Evolutionary conservation across 306 rosid species (phyloP).

Genomic region (Sphenostylis stenocarpa): DNA sequence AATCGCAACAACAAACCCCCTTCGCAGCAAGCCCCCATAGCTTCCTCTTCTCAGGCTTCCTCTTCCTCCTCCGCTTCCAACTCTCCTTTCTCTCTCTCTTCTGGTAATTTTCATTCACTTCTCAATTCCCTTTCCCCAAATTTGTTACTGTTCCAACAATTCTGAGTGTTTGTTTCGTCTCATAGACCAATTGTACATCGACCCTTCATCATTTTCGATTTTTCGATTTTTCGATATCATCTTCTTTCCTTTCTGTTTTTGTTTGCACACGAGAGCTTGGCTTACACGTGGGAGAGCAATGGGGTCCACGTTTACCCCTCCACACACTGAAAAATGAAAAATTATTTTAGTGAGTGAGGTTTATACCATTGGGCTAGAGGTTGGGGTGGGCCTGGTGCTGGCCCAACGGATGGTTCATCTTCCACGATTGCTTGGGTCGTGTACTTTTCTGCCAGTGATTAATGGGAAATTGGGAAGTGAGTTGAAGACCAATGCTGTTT

Average conservation of each 20-base stretch:
- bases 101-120: constrained; percentile 15
- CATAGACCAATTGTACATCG: neutral
- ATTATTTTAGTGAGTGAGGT: neutral
- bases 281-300: neutral
- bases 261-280: neutral
- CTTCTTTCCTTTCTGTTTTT: neutral
- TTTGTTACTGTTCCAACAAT: neutral
- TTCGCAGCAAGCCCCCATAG: constrained; percentile 6
- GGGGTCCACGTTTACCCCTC: neutral
- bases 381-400: neutral
- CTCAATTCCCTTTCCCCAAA: neutral
- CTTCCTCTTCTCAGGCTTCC: constrained; percentile 20
- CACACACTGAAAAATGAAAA: too few relatives aligned
- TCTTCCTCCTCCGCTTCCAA: constrained; percentile 7
- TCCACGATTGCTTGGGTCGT: neutral
- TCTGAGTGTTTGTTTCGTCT: neutral
- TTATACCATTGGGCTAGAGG: neutral
- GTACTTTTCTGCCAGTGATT: neutral
- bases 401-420: neutral
- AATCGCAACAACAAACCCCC: constrained; percentile 10
- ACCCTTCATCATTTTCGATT: neutral
- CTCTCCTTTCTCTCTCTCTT: constrained; percentile 18
- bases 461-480: neutral
- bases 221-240: too few relatives aligned
- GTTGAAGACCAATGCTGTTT: neutral